Conservation (phyloP, 1,139 yeast species). For the Zygosaccharomyces pseudobailii region DNA sequence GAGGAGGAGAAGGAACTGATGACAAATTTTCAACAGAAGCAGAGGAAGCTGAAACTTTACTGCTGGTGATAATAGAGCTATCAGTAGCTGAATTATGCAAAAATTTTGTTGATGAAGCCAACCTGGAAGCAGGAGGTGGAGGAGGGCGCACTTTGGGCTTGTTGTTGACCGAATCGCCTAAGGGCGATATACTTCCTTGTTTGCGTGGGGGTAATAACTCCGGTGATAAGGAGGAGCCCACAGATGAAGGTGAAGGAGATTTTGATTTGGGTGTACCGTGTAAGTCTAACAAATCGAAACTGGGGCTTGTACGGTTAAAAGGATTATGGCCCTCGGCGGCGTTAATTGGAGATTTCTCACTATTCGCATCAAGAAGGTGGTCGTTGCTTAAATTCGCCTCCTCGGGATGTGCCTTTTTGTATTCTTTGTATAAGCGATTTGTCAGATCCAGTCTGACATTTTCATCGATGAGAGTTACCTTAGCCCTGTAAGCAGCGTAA, state of each 20-base stretch:
- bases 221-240: conserved; percentile 17
- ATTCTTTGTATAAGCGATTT: conserved; percentile 48
- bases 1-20: conserved; percentile 25
- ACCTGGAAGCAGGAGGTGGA: conserved; percentile 28
- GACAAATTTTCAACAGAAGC: background rate
- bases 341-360: conserved; percentile 30
- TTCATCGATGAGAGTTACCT: conserved; percentile 62
- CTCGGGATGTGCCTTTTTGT: conserved; percentile 36
- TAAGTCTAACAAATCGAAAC: conserved; percentile 14
- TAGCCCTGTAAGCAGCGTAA: conserved; percentile 64
- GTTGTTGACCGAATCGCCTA: conserved; percentile 1
- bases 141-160: conserved; percentile 29
- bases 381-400: conserved; percentile 10
- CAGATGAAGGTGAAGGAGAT: conserved; percentile 10
- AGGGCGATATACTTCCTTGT: conserved; percentile 8
- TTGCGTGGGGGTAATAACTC: conserved; percentile 15
- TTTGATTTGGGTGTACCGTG: conserved; percentile 9
- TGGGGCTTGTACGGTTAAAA: conserved; percentile 7
- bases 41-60: background rate
- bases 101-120: background rate
- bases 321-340: conserved; percentile 25
- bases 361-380: conserved; percentile 19
- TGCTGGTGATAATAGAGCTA: background rate
- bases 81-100: background rate
- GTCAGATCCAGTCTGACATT: conserved; percentile 46